Base-by-base conservation (phyloP, 192 early-diverging fungal species). In the Backusella macrospora region DNA sequence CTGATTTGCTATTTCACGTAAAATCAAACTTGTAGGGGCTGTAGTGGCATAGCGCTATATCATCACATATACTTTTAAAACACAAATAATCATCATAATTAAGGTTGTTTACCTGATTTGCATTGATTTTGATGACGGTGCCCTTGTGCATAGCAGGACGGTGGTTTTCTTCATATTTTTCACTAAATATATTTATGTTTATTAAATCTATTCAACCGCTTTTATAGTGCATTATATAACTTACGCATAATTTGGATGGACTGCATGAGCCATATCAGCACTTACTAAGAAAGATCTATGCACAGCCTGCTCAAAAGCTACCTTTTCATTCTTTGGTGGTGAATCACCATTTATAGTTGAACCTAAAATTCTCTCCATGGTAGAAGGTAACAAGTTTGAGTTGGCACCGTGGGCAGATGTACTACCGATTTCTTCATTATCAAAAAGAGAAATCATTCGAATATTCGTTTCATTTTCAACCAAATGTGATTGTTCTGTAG, bases 351-450 rank as follows among this genome's bases (percentile, higher is more conserved):
- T 82, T 64, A 87, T 80, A 1, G 77, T 49, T 9, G 81, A 79
- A 37, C 72, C 63, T n/a, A 82, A 67, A 71, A 95, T 82, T 55
- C 94, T 83, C 65, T 88, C 84, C 62, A 96, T 73, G n/a, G 92
- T 88, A 23, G 89, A 78, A 67, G 90, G 93, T 26, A 96, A 82
- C 70, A 99, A 81, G 71, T 92, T 92, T 12, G 94, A 96, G 78
- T 94, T 92, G 18, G 98, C 98, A 62, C 98, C 98, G 73, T 97
- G 92, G 6, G 95, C 96, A 37, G 95, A 92, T 10, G 85, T 88
- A 37, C 94, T 96, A 37, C 98, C 98, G 38, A 99, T 89, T 78
- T 99, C 98, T 81, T 99, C 98, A 84, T 99, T 98, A 81, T 99
- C 98, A 78, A 99, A 99, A 48, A 99, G 86, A 13, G 92, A 85